A percentile compares a stretch with the other conserved stretches of the same genome.
These are phyloP conservation scores for Blastomyces percursus DNA, from an alignment of 2,329 filamentous ascomycete species.

Conservation along the genomic window DNA sequence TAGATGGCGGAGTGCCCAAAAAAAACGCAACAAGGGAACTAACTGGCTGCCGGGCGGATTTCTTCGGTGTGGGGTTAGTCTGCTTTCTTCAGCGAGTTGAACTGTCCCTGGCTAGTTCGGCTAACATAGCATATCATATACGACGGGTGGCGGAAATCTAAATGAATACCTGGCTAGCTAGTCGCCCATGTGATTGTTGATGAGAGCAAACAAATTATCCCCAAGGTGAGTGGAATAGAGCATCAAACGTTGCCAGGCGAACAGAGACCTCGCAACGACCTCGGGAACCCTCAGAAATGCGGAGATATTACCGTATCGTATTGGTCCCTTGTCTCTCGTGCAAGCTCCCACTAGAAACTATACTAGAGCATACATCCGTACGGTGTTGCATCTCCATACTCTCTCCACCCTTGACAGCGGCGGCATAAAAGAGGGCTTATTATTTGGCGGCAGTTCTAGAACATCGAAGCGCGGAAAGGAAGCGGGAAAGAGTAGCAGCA, in stretches of 20 bases:
- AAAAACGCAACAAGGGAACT: background rate
- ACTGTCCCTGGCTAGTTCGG: background rate
- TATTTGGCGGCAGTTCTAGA: background rate
- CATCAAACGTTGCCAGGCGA: background rate
- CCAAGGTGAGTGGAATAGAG: background rate
- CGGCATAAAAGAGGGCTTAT: background rate
- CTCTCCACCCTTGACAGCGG: background rate
- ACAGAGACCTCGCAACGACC: background rate
- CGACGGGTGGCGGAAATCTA: background rate
- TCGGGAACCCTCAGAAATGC: background rate
- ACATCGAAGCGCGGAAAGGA: background rate
- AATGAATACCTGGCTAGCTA: background rate
- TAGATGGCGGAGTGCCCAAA: background rate
- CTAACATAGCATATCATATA: background rate
- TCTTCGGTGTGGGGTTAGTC: background rate
- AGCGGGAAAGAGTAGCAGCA: background rate
- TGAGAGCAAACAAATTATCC: background rate
- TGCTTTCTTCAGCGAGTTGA: background rate
- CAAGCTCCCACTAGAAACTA: no score
- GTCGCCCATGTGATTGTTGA: background rate
- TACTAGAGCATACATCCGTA: background rate
- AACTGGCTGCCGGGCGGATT: background rate
- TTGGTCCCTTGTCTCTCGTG: no score
- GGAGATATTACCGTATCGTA: background rate
- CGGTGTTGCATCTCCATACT: background rate